phyloP scores from a whole-genome alignment of 805 yeast species.

The Debaryomyces prosopidis region DNA sequence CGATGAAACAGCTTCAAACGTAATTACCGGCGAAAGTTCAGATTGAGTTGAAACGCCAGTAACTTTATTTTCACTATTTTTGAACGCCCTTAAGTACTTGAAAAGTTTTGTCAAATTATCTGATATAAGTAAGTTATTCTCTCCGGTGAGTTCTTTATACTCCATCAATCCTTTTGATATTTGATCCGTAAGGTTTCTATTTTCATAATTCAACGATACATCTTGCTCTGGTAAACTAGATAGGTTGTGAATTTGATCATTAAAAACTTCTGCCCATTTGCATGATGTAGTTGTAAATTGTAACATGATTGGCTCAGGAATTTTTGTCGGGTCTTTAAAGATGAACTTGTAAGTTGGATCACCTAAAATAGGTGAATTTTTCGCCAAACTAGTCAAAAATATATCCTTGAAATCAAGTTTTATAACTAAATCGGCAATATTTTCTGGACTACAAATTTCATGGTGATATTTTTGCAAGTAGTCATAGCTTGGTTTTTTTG shows the following conservation, averaged over 20 bases:
- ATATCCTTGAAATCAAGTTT: conserved; percentile 29
- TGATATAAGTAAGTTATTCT: conserved; percentile 4
- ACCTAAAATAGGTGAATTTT: conserved; percentile 29
- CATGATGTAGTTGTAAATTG: conserved; percentile 27
- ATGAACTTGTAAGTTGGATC: conserved; percentile 22
- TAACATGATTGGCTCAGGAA: conserved; percentile 18
- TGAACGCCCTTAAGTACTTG: conserved; percentile 13
- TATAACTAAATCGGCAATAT: conserved; percentile 33
- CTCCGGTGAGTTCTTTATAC: background rate
- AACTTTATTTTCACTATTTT: conserved; percentile 13
- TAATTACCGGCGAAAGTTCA: conserved; percentile 9
- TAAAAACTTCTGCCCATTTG: conserved; percentile 31
- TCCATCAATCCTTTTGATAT: conserved; percentile 1
- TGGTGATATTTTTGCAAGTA: conserved; percentile 16
- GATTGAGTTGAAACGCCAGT: conserved; percentile 11
- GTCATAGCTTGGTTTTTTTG: conserved; percentile 23
- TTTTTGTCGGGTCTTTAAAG: conserved; percentile 11
- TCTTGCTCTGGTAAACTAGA: conserved; percentile 11
- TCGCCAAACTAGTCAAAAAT: conserved; percentile 28
- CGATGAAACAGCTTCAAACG: conserved; percentile 12
- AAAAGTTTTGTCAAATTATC: conserved; percentile 11
- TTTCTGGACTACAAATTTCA: conserved; percentile 35
- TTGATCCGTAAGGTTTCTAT: conserved; percentile 2
- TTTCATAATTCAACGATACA: conserved; percentile 13
- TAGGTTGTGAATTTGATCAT: conserved; percentile 18